Evolutionary conservation across 305 asterid species (phyloP), one percentile per base, ranked within the genome.

Genomic region (Fraxinus xanthoxyloides): DNA sequence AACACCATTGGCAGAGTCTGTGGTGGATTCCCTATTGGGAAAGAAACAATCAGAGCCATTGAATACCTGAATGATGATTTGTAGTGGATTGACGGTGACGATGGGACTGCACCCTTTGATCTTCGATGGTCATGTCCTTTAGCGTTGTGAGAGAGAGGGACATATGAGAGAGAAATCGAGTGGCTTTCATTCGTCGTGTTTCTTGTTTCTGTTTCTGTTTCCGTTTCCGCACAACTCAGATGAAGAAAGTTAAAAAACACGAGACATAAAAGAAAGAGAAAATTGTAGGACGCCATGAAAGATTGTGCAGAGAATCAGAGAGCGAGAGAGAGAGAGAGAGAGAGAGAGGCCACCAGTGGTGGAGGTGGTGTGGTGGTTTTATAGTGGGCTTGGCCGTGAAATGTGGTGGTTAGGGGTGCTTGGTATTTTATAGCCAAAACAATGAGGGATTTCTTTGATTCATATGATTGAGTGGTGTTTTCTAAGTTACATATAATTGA

Each of bases 1-100:
- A 95, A 56, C 5, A 93, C 98, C 98, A 94, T 92, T 12, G 89
- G 91, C 80, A 94, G 97, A 4, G 84, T 38, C 86, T 95, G 99
- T 40, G 99, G 97, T 21, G 99, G 99, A 36, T 98, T 95, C 5
- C 99, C 99, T 23, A 94, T 92, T 0, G 96, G 97, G 59, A 95
- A 93, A 10, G 97, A 88, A 7, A 95, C 93, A 43, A 94, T 86
- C 72, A 94, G 90, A 61, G 97, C 98, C 95, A 92, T 89, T 2
- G 98, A 91, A 78, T 93, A 92, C 82, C 89, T 90, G 86, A 94
- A 89, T 0, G 91, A 84, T 1, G 97, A 86, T 40, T 85, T 87
- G 61, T 82, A 92, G 59, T 85, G 83, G 86, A 87, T 89, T 30
- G 85, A 78, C 73, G 73, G 32, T 12, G n/a, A 12, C 12, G 73